Base-by-base conservation (phyloP, 2,329 filamentous ascomycete genomes). In the Aspergillus sp. region DNA sequence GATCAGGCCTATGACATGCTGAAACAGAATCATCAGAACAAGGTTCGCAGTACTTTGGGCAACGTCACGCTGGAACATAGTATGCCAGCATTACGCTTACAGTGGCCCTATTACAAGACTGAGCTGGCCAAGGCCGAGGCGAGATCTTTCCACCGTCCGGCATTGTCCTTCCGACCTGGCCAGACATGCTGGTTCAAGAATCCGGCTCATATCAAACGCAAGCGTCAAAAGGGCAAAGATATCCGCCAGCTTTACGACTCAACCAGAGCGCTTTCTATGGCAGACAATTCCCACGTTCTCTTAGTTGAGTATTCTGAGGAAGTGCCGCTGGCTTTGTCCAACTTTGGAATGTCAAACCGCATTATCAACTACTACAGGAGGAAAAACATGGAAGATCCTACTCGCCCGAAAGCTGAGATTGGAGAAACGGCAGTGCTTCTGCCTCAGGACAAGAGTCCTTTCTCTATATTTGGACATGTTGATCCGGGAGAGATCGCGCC, bases 241-340 rank as follows among this genome's bases (percentile, higher is more conserved):
- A 85, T 89, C 1, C 88, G 89, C 54, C 87, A 93, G 50, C 82
- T 96, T 0, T 99, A 93, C 75, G 83, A 85, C 27, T 85, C 85
- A 20, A 91, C 92, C 1, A 91, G 89, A 69, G 90, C 96, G 66
- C 80, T 99, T 17, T 91, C 90, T 24, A 80, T 97, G 66, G 89
- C 86, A 61, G 95, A 99, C 74, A 97, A 96, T 70, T 92, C 93
- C 0, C 89, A 87, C 42, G 88, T 91, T 19, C 83, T 97, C 5
- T 83, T 99, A 13, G 88, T 98, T 34, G 95, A 99, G 75, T 99
- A 99, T 73, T 96, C 91, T 8, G 95, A 99, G 75, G 92, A 97
- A 68, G 89, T 91, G 61, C 95, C 95, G 0, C 89, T 89, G 9
- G 91, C 96, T 59, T 80, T 99, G 61, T 97, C 93, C 44, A 97